Base-by-base conservation (phyloP, 2,329 filamentous ascomycete genomes). In the Fusarium fujikuroi region DNA sequence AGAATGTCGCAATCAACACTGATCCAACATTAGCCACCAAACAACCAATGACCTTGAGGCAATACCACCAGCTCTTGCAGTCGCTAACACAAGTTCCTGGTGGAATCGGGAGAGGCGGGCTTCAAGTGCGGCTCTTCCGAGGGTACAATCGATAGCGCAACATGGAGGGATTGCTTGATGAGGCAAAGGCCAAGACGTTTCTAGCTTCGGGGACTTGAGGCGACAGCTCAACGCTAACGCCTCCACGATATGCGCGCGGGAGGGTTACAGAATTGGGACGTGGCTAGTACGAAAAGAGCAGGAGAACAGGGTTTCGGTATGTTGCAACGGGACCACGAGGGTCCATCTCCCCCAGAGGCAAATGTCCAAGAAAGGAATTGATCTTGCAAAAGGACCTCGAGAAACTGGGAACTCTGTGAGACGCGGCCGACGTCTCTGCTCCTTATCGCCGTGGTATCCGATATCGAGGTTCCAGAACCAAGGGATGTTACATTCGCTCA, bases 1-100 rank as follows among this genome's bases (percentile, higher is more conserved):
- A 49, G 28, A 49, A 70, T 70, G 66, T 53, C 66, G 66, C 66
- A 65, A 69, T 70, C 66, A 36, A 49, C 49, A 56, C 9, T 12
- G 18, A 18, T 30, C 30, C 58, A 30, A 28, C 54, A 49, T 15
- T 19, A 8, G 19, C 36, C 37, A 66, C 23, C 16, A 12, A 9
- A 10, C 7, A 7, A 4, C 66, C 64, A 69, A 69, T 69, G 5
- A 36, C 49, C 34, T 10, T 9, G 25, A 12, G 12, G 14, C 43
- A 23, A 50, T 56, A 28, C 50, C 32, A 63, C 39, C 28, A 36
- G 28, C 53, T 30, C 37, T 28, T 23, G 10, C 14, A 32, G 50
- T 6, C 58, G 23, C 56, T 34, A 39, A 70, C 66, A 65, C 50
- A 69, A 69, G 60, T 65, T 53, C 52, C 59, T 43, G 25, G 15